Base-by-base conservation (phyloP, 1,284 basidiomycete genomes). In the Polyporus tsugae region DNA sequence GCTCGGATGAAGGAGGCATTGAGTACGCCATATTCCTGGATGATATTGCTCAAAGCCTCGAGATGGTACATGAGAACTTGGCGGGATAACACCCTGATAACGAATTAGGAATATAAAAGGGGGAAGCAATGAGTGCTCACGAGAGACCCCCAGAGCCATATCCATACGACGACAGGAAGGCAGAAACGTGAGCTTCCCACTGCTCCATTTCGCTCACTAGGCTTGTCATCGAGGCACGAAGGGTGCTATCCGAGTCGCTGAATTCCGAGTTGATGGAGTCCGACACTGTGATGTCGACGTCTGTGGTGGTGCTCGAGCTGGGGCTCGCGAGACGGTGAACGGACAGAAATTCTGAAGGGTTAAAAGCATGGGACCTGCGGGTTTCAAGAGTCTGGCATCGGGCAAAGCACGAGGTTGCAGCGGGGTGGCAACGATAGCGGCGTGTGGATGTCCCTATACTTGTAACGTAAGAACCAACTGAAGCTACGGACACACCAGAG, bases 11-110 rank as follows among this genome's bases (percentile, higher is more conserved):
- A 55, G 29, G 52, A 55, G 17, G 29, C 29, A 6, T 19, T 29
- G 52, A 55, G n/a, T n/a, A n/a, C n/a, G n/a, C n/a, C n/a, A 29
- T 13, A 55, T 55, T 55, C 52, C 13, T 55, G 29, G 25, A 55
- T 55, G 15, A 35, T 55, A 6, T 55, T 29, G 11, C 15, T 15
- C 52, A 55, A 33, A 4, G 52, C 13, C 17, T 55, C 29, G 5
- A 55, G 52, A 1, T 55, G 29, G 33, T 1, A 17, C 13, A 35
- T 35, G 52, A 3, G 25, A 7, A 7, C 29, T 33, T 35, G 52
- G 33, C 5, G 17, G 52, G 52, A 15, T 17, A 55, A 7, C 15
- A 15, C 29, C 15, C 52, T 55, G 29, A 2, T 17, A 33, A 5
- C 17, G 29, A 7, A 29, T 55, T 17, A 35, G 52, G 25, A 33